Evolutionary conservation across 2,329 filamentous ascomycete species (phyloP), one percentile per base, ranked within the genome.

Genomic region (Fusarium torreyae): DNA sequence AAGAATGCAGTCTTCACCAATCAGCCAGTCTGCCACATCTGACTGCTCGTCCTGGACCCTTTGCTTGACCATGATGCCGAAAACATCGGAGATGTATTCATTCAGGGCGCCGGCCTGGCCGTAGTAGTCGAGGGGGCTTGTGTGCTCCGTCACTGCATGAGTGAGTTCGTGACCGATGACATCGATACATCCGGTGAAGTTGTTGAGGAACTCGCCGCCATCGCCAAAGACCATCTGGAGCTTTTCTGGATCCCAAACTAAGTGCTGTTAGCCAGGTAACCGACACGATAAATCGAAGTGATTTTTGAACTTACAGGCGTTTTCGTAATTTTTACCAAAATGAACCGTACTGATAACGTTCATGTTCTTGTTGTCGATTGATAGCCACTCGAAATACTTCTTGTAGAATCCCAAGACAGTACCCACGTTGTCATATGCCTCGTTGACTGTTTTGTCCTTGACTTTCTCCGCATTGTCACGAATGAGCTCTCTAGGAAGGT

Each of bases 121-220:
- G n/a, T 75, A 68, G 71, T 88, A 88, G 51, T 83, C 77, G 10
- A 89, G 81, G 2, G 82, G 81, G 13, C 81, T 81, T 4, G 83
- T 85, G 71, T 85, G 78, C 67, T 87, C 81, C 1, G 83, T 86
- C 20, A 89, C 80, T 28, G 84, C 86, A 69, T 88, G 87, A 38
- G 85, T 87, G 20, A 88, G 77, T 68, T 88, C 87, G 66, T 88
- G 86, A 4, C 84, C 86, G 57, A 88, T 87, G 54, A 88, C 85
- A 66, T 88, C 87, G 31, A 87, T 77, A 57, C 80, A 83, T 28
- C 81, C 80, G 3, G 84, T 84, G 73, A 88, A 87, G 75, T 84
- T 82, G 70, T 81, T 81, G 53, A 88, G 77, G 46, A 86, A 85
- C 36, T 82, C 80, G 62, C 84, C 81, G 8, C 86, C 86, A 53